Percentiles rank a stretch among this genome's conserved stretches.
Conservation (phyloP, 805 yeast genomes). For the Cyberlindnera veronae region DNA sequence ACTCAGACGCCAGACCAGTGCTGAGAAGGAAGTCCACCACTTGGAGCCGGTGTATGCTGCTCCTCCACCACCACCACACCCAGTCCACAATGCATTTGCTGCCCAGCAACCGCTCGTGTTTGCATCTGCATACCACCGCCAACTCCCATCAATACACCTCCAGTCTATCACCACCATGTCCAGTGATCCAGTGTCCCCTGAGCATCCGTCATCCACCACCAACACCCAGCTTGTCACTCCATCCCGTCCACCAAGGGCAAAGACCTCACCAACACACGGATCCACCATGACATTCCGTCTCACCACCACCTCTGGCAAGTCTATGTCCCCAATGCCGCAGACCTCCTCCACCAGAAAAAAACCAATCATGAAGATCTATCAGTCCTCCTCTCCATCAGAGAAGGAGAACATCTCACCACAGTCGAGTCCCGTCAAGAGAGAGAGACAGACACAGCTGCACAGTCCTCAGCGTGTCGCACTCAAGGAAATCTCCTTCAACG, state of each 20-base stretch:
- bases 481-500: constrained; percentile 12
- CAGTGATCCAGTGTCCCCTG: neutral
- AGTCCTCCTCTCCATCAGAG: constrained; percentile 13
- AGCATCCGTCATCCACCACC: constrained; percentile 6
- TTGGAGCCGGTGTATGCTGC: constrained; percentile 21
- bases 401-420: constrained; percentile 14
- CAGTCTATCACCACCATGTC: neutral
- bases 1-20: constrained; percentile 47
- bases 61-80: constrained; percentile 4
- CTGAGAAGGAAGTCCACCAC: constrained; percentile 29
- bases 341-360: constrained; percentile 6
- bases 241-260: constrained; percentile 15
- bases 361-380: constrained; percentile 21
- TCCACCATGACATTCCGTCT: constrained; percentile 25
- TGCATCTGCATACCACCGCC: too few relatives aligned
- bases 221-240: constrained; percentile 12
- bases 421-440: constrained; percentile 5
- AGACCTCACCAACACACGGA: constrained; percentile 10
- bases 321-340: constrained; percentile 13
- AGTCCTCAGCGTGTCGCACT: constrained; percentile 14
- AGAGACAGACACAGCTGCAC: neutral
- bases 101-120: too few relatives aligned
- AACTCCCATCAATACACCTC: too few relatives aligned
- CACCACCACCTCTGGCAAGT: constrained; percentile 10
- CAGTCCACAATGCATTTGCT: too few relatives aligned